These are phyloP conservation scores for Epichloe sp. DNA, from an alignment of 2,329 filamentous ascomycete species.

Conservation along the genomic window DNA sequence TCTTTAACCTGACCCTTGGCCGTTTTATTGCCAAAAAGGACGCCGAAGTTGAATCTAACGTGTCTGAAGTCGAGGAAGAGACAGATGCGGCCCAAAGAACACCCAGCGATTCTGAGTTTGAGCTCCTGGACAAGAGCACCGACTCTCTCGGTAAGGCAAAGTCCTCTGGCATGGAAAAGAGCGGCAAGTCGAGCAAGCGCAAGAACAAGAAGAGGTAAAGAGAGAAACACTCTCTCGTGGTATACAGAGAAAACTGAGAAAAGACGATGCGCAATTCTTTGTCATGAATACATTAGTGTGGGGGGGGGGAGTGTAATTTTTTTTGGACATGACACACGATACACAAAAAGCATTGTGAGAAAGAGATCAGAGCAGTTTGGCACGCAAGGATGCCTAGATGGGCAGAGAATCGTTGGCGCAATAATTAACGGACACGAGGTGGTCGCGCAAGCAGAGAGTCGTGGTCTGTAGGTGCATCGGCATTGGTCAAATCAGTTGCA, in stretches of 20 bases:
- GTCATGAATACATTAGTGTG: not conserved
- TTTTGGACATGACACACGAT: slow-evolving; percentile 1
- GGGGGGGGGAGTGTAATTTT: not conserved
- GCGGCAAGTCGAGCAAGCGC: slow-evolving; percentile 11
- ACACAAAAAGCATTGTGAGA: not conserved
- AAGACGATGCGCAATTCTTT: not conserved
- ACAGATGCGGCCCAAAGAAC: slow-evolving; percentile 38
- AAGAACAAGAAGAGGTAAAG: slow-evolving; percentile 7
- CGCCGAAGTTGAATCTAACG: slow-evolving; percentile 23
- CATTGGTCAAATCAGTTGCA: not conserved
- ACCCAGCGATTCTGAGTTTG: slow-evolving; percentile 48
- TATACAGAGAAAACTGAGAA: not conserved
- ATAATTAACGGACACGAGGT: not conserved
- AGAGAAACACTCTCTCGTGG: not conserved
- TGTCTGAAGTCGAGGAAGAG: slow-evolving; percentile 29
- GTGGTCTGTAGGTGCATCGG: not conserved
- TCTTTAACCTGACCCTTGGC: slow-evolving; percentile 45
- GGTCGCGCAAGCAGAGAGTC: not conserved
- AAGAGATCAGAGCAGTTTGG: not conserved
- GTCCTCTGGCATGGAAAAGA: slow-evolving; percentile 32
- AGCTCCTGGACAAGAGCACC: slow-evolving; percentile 48
- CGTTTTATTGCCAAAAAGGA: slow-evolving; percentile 31
- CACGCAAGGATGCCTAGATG: not conserved
- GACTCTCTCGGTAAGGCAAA: slow-evolving; percentile 40
- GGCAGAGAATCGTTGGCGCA: not conserved